Evolutionary conservation across 306 rosid genomes (phyloP), one percentile per base, ranked within the genome.

Genomic region (Sechiopsis laciniata): DNA sequence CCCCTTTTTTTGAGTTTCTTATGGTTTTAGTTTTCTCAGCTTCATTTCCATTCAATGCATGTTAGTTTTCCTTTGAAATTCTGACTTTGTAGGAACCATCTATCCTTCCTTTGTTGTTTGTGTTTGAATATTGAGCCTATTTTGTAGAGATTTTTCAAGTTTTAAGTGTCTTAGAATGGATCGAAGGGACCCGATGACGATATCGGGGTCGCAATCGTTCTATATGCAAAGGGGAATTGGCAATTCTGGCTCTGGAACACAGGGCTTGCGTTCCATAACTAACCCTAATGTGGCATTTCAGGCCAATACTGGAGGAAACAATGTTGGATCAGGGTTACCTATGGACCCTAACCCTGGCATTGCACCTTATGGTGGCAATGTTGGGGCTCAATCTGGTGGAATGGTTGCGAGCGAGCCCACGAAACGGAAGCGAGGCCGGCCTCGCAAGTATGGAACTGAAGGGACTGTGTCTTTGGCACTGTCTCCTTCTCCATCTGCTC

Each of bases 361-460:
- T 61, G 80, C 96, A 50, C 81, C 90, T 62, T 95, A 89, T 45
- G 87, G 91, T 66, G 85, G 85, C 75, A 90, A 87, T 82, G 67
- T 88, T 37, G 92, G 93, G 22, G 84, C 85, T 71, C 91, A 80
- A 60, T 48, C 90, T 10, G 85, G 78, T 14, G 86, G 78, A 65
- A 84, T 67, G 12, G 86, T 88, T 15, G 74, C 88, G 0, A 83
- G 84, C 6, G 97, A 93, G 72, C 84, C 87, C 40, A 78, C 80
- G 61, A 93, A 90, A 68, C 80, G 98, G 85, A 93, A 87, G 83
- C 85, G 97, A 76, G 98, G 98, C 78, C 89, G 98, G 78, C 98
- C 98, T 13, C 77, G 98, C 75, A 93, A 93, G 61, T 93, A 93
- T 71, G 98, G 94, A 6, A 83, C 89, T 8, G 97, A 88, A 78